These are phyloP conservation scores for Giardia muris DNA, from an alignment of 208 protist genomes.

Conservation along the genomic window DNA sequence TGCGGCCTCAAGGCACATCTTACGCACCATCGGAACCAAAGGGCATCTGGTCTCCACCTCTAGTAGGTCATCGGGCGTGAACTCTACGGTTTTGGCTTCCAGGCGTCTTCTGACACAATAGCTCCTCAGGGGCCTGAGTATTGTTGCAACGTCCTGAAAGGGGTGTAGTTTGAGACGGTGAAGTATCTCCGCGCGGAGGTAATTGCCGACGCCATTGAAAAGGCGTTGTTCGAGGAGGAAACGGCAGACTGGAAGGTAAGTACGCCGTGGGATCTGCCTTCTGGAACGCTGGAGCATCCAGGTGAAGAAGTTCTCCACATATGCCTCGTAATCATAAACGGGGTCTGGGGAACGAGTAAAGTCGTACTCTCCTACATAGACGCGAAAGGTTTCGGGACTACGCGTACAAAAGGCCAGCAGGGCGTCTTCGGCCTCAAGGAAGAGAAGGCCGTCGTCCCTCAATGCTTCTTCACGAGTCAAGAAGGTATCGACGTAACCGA, in stretches of 20 bases:
- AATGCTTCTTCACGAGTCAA: background rate
- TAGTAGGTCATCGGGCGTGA: background rate
- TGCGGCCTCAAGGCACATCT: background rate
- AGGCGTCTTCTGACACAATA: no score
- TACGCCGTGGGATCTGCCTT: no score
- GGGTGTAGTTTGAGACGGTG: background rate
- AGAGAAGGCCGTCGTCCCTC: background rate
- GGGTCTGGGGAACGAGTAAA: background rate
- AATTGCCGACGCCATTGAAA: background rate
- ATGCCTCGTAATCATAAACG: background rate
- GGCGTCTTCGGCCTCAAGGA: background rate
- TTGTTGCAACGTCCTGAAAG: background rate
- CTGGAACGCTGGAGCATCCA: background rate
- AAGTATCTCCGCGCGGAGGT: background rate
- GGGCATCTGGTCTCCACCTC: background rate
- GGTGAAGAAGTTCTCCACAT: background rate
- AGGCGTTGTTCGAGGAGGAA: background rate
- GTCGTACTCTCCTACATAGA: background rate
- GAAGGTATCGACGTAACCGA: background rate
- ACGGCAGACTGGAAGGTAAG: background rate
- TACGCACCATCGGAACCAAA: background rate
- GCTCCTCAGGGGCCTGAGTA: no score
- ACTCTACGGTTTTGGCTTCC: background rate
- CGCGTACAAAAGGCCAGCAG: background rate
- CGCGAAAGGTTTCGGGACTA: background rate